Evolutionary conservation across 1,284 basidiomycete species (phyloP), one percentile per base, ranked within the genome.

Genomic region (Lentinula novae-zelandiae): DNA sequence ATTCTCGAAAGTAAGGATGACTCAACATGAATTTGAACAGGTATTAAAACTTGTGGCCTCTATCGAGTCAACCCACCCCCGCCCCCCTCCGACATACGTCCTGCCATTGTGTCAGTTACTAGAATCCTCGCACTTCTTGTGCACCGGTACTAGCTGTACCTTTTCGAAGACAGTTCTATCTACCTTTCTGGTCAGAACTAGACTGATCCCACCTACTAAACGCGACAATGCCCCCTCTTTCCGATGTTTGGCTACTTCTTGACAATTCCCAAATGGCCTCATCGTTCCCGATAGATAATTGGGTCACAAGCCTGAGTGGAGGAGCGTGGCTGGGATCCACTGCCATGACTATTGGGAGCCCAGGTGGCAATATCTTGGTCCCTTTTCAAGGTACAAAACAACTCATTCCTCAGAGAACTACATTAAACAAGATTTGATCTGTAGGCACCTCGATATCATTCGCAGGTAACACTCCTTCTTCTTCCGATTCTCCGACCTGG

Each of bases 231-330:
- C 36, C 36, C 36, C 12, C 36, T 38, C 36, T 38, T 38, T 38
- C 36, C 36, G 36, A 38, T 49, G 57, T 58, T 15, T 58, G 57
- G 57, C n/a, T 58, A 13, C 50, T 58, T 22, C 49, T 58, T 9
- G 57, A 58, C 31, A 31, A 58, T 39, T n/a, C n/a, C 13, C 34
- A 38, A 40, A 40, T 58, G 36, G 3, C 9, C 15, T 49, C 48
- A 6, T 33, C 56, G 1, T 57, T 57, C 44, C 3, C 34, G 1
- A 33, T 12, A 39, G 57, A 20, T 5, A 40, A 17, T 2, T 58
- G 57, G 57, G n/a, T 27, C 8, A 38, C 36, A 27, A 22, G 8
- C 38, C 48, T 22, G 13, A 13, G 27, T n/a, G 12, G 22, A 34
- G 53, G 53, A 20, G 36, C 33, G 7, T 58, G 57, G 57, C 17